Base-by-base conservation (phyloP, 768 basidiomycete genomes). In the Lentinula raphanica region DNA sequence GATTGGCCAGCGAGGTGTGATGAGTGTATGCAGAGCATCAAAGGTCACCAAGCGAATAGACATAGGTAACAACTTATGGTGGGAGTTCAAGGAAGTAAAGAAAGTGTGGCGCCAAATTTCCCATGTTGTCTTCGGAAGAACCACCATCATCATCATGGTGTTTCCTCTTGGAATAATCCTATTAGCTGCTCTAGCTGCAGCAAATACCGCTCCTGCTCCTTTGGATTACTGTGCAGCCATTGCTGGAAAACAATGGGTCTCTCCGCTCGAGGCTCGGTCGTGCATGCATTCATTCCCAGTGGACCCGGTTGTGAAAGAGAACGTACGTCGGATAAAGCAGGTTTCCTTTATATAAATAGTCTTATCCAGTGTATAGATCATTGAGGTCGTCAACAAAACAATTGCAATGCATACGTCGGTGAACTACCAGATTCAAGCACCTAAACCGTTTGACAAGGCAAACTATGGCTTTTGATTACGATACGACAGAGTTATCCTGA, bases 11-110 rank as follows among this genome's bases (percentile, higher is more conserved):
- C 88, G 82, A 19, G 88, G 90, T 2, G 78, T 78, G 15, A 93
- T 74, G 5, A 91, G 74, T n/a, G 91, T 93, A 64, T 87, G 83
- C 25, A 92, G 72, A 1, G 83, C 84, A 64, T 93, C 91, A 63
- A 93, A 92, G n/a, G 87, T 84, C 46, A 91, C 85, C 6, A 90
- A 72, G 8, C 78, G 81, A 67, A 88, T 81, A n/a, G 42, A 15
- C 40, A 46, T 46, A 12, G 36, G 9, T n/a, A n/a, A n/a, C n/a
- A n/a, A n/a, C n/a, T n/a, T n/a, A n/a, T n/a, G 17, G 29, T 28
- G 5, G 49, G 5, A 9, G n/a, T 21, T 50, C 32, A 39, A 23
- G 50, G n/a, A 15, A 23, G 5, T 21, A 17, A 21, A 32, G 29
- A 17, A 21, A 32, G 29, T 51, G n/a, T 19, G 29, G 3, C 32